Base-by-base conservation (phyloP, 306 rosid genomes). In the Chamaecrista fasciculata region DNA sequence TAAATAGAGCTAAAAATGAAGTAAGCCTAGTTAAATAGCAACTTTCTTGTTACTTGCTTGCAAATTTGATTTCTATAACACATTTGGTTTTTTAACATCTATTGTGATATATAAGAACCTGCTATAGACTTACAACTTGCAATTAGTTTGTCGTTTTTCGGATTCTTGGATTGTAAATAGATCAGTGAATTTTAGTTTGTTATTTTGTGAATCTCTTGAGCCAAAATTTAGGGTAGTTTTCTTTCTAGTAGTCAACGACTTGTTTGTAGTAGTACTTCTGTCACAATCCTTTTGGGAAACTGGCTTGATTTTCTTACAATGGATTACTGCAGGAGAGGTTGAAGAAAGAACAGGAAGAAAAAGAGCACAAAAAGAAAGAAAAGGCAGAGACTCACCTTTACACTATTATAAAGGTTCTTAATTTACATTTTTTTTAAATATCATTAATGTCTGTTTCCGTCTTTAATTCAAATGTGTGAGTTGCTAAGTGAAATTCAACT, bases 271-370 rank as follows among this genome's bases (percentile, higher is more conserved):
- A 0, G 24, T 58, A 40, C 2, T 39, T 31, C 55, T 49, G 31
- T 69, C 70, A 24, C 49, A 48, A 59, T 43, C 26, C 71, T 66
- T 18, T 60, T 40, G 65, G 64, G 21, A 57, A 40, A 50, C 8
- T 48, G 74, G 57, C 59, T 19, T 58, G 43, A 43, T 36, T 59
- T 69, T 70, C 5, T n/a, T 58, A 31, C 42, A 18, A 64, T 66
- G 71, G 58, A 56, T 31, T 33, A 42, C 66, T 50, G 69, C 84
- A 91, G 97, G 89, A 66, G 81, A 88, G 91, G 85, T 79, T 91
- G 78, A 88, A 88, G 82, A 88, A 91, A 83, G 95, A 88, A 69
- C 96, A 86, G 75, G 97, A 91, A 71, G 95, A 88, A 69, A 86
- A 91, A 78, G 97, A 91, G 66, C 89, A 84, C 69, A 88, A 86